Conservation (phyloP, 1,139 yeast species). For the Zygoascus hellenicus region DNA sequence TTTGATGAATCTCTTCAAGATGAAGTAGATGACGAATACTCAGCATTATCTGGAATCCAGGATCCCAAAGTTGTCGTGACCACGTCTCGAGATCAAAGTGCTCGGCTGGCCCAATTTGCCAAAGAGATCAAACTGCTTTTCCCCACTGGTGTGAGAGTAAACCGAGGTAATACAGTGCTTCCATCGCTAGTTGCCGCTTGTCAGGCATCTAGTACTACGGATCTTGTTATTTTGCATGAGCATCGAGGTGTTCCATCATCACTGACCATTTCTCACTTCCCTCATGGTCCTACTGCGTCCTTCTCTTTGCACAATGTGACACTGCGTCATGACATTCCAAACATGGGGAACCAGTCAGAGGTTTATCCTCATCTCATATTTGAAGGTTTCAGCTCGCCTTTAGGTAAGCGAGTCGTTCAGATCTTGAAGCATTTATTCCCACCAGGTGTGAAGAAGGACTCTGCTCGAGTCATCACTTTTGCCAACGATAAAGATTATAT, state of each 20-base stretch:
- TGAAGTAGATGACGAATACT: slow-evolving; percentile 79
- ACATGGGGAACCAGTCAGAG: slow-evolving; percentile 83
- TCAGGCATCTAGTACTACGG: slow-evolving; percentile 69
- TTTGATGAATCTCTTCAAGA: slow-evolving; percentile 66
- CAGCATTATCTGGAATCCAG: slow-evolving; percentile 75
- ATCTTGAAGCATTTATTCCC: slow-evolving; percentile 87
- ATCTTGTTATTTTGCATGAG: slow-evolving; percentile 81
- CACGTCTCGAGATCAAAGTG: slow-evolving; percentile 87
- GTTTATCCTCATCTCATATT: slow-evolving; percentile 91
- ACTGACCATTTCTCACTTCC: slow-evolving; percentile 86
- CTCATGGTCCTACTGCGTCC: slow-evolving; percentile 95
- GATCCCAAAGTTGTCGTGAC: slow-evolving; percentile 95
- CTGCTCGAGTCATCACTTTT: slow-evolving; percentile 85
- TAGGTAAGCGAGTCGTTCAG: slow-evolving; percentile 79
- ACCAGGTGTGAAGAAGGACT: slow-evolving; percentile 90
- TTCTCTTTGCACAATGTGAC: slow-evolving; percentile 94
- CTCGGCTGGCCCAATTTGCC: slow-evolving; percentile 80
- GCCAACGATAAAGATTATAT: slow-evolving; percentile 87
- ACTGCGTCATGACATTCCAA: slow-evolving; percentile 83
- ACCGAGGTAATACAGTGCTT: slow-evolving; percentile 88
- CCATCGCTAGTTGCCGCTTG: slow-evolving; percentile 84
- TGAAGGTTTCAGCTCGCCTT: slow-evolving; percentile 77
- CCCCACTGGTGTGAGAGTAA: slow-evolving; percentile 83
- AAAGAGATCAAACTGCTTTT: slow-evolving; percentile 85
- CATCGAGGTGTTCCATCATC: slow-evolving; percentile 98